Base-by-base conservation (phyloP, 2,329 filamentous ascomycete genomes). In the Aspergillus novofumigatus region DNA sequence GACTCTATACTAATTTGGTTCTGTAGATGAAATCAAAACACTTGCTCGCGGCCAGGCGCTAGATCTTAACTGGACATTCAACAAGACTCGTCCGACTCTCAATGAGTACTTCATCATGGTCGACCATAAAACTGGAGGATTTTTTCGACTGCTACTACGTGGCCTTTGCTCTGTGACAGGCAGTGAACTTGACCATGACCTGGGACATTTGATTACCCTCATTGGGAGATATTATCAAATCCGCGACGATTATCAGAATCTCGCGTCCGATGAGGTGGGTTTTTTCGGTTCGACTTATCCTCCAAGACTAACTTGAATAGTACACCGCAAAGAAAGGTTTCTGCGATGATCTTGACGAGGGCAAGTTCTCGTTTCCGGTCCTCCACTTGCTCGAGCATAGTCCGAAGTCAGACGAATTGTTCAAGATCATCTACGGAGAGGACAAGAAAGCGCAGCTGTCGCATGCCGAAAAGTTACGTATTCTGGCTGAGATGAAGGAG, bases 281-380 rank as follows among this genome's bases (percentile, higher is more conserved):
- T 23, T 10, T 10, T 32, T 1, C 32, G 3, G 14, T 21, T 45
- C 9, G 10, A 21, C 11, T 14, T 17, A 28, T 28, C 2, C 29
- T 28, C 11, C 4, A 25, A 41, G 17, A 9, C 56, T 49, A 47
- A 50, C n/a, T 2, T 45, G 3, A 17, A 2, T 28, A 69, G 67
- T 78, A 78, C 52, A 65, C 71, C 1, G 58, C 61, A 0, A 62
- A 72, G 35, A 78, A 78, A 56, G 76, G 77, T 0, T 75, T 76
- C 54, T 73, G 69, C 54, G 76, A 77, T 41, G 76, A 78, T 55
- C 63, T 78, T 0, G 71, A 73, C 25, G 76, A 78, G 59, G 75
- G 76, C 0, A 79, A 80, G 60, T 71, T 68, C 58, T 76, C 73
- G 0, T 68, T 76, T n/a, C 67, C 72, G 5, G 42, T 66, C n/a